A percentile compares a stretch with the other conserved stretches of the same genome.
phyloP scores from a whole-genome alignment of 2,329 filamentous ascomycete species.

The Talaromyces sp. region DNA sequence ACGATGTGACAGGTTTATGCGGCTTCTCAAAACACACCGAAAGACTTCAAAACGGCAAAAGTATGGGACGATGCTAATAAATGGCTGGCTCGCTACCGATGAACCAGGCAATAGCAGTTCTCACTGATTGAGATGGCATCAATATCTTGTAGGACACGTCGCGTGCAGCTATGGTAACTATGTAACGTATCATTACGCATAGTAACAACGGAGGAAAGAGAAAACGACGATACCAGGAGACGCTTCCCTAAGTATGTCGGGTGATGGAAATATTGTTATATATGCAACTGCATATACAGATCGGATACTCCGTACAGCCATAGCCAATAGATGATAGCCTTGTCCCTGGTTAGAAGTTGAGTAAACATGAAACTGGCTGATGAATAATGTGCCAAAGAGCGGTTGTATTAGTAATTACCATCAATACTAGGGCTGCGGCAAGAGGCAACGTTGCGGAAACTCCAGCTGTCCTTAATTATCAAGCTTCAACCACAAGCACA shows the following conservation, averaged over 20 bases:
- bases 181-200: constrained; percentile 14
- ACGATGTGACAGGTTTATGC: constrained; percentile 49
- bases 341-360: neutral
- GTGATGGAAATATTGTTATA: neutral
- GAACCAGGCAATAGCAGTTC: constrained; percentile 14
- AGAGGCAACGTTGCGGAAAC: constrained; percentile 17
- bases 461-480: constrained; percentile 8
- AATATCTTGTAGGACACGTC: neutral
- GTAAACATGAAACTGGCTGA: constrained; percentile 3
- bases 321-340: constrained; percentile 1
- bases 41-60: constrained; percentile 51
- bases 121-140: neutral
- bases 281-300: constrained; percentile 3
- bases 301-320: neutral
- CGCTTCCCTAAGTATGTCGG: neutral
- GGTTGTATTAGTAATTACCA: constrained; percentile 6
- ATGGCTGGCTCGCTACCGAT: constrained; percentile 51
- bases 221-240: neutral
- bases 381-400: neutral
- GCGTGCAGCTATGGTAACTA: constrained; percentile 4
- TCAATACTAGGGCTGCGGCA: neutral
- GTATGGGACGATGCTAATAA: constrained; percentile 58
- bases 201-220: neutral
- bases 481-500: neutral
- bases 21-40: constrained; percentile 54